Conservation (phyloP, 2,329 filamentous ascomycete genomes). For the Beauveria sp. region DNA sequence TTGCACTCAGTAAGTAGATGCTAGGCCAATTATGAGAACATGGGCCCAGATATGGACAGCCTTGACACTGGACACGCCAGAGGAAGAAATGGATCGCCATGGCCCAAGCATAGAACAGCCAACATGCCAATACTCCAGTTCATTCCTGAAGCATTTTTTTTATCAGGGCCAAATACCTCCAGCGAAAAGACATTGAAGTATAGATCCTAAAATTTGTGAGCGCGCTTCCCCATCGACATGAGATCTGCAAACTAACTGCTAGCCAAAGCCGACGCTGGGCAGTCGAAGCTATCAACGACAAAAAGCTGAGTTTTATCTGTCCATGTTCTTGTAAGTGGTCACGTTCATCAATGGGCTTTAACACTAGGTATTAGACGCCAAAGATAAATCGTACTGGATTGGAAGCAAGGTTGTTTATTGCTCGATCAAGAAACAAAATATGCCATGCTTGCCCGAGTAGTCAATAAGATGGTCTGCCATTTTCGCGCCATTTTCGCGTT, state of each 20-base stretch:
- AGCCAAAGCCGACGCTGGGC: background rate
- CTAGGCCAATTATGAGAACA: background rate
- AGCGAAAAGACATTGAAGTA: background rate
- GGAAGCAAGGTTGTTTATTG: background rate
- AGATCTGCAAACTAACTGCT: background rate
- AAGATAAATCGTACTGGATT: conserved; percentile 3
- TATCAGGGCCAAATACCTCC: background rate
- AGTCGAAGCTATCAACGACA: background rate
- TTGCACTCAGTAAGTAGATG: background rate
- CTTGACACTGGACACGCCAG: background rate
- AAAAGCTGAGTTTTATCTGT: background rate
- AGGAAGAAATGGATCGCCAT: background rate
- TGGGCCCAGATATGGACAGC: background rate
- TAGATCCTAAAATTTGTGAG: background rate
- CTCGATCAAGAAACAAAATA: background rate
- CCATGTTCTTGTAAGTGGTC: background rate
- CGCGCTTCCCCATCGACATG: no score
- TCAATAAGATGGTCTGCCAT: no score
- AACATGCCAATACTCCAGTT: background rate
- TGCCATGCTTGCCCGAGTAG: background rate
- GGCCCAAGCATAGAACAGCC: background rate
- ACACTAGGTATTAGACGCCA: conserved; percentile 3
- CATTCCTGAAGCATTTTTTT: background rate
- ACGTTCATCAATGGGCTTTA: background rate
- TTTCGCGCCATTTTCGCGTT: no score